Conservation (phyloP, 2,329 filamentous ascomycete species). For the Acrocalymma vagum region DNA sequence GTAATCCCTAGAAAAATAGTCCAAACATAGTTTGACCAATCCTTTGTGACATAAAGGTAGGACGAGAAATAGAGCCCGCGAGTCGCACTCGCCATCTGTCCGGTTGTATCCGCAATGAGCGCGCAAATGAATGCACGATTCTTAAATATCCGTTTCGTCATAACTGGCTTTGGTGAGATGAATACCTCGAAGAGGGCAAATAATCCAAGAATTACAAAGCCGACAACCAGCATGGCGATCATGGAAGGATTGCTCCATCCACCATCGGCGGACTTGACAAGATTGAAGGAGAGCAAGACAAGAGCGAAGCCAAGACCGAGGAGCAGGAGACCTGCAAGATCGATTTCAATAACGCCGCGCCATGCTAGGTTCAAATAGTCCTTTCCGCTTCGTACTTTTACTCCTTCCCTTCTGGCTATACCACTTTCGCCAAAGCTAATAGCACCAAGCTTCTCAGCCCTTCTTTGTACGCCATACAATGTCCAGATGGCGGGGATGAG, state of each 20-base stretch:
- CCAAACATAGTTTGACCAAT: conserved; percentile 54
- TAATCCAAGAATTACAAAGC: conserved; percentile 17
- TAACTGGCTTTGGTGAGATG: conserved; percentile 24
- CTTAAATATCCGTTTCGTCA: conserved; percentile 25
- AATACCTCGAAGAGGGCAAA: conserved; percentile 17
- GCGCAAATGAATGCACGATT: conserved; percentile 26
- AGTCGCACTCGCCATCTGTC: conserved; percentile 22
- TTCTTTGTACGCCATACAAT: conserved; percentile 29
- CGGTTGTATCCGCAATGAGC: conserved; percentile 15
- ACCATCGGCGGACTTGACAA: conserved; percentile 19
- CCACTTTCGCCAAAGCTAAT: conserved; percentile 21
- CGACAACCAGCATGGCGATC: conserved; percentile 22
- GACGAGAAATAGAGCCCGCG: conserved; percentile 25
- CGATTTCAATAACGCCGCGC: conserved; percentile 29
- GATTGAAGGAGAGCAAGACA: conserved; percentile 25
- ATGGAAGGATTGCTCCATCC: conserved; percentile 26
- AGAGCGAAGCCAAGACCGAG: conserved; percentile 26
- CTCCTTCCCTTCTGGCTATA: conserved; percentile 16
- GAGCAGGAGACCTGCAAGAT: conserved; percentile 24
- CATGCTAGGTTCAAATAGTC: conserved; percentile 21
- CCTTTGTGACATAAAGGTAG: conserved; percentile 52
- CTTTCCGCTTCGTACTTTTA: conserved; percentile 7
- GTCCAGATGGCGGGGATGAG: conserved; percentile 33
- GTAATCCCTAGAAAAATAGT: conserved; percentile 51
- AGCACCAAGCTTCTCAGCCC: conserved; percentile 24